Evolutionary conservation across 2,329 filamentous ascomycete genomes (phyloP), one percentile per base, ranked within the genome.

Genomic region (Lachnellula occidentalis): DNA sequence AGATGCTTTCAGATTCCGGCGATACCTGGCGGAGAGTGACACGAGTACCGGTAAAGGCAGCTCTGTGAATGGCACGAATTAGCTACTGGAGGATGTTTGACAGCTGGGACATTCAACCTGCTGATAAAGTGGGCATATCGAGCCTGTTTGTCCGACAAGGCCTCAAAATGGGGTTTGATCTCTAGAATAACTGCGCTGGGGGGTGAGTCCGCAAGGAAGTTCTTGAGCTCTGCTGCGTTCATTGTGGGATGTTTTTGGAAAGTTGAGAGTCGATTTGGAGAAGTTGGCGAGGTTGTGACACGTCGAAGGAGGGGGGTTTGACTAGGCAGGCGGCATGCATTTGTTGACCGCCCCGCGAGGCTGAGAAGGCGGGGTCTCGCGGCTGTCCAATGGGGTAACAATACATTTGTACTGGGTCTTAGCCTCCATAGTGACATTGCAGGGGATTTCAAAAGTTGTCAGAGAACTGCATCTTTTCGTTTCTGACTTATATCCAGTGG

Each of bases 151-250:
- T 88, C 82, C 51, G 74, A 79, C 58, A 94, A 73, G 36, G 85
- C 83, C 53, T 92, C 87, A 66, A 97, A 99, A 73, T 97, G 92
- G 69, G 90, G 88, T 74, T 90, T 90, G 70, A 97, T 94, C 70
- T 90, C 86, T 48, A 99, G 82, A 47, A 86, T 84, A 56, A 96
- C 92, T 54, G 96, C 83, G 48, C 86, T 88, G 1, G 94, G 94
- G 45, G 94, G 94, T 60, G 87, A 86, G 72, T 99, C 94, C 46
- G 94, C 92, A 58, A 95, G 80, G 71, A 95, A 96, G 69, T 95
- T 87, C 70, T 77, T 76, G 59, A 85, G 75, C 60, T 85, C 82
- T 62, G 79, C 72, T 55, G 79, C 72, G 64, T 83, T 76, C 80
- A 86, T 85, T 5, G 57, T 54, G 53, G 65, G 48, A 45, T 66